Conservation (phyloP, 306 rosid species). For the Rubus idaeus region DNA sequence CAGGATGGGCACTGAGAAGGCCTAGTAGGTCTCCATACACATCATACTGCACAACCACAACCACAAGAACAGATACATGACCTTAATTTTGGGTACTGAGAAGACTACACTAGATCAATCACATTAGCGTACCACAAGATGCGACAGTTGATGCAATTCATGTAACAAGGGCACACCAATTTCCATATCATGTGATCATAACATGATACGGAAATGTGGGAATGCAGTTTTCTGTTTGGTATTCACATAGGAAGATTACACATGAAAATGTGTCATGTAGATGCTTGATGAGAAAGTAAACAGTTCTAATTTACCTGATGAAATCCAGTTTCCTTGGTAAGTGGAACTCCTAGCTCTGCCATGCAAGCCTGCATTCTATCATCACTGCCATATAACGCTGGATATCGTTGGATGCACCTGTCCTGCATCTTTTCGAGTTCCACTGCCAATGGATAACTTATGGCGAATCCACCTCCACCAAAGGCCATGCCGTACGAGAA, state of each 20-base stretch:
- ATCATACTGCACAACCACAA: slow-evolving; percentile 66
- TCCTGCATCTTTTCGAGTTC: slow-evolving; percentile 87
- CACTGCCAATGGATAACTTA: slow-evolving; percentile 79
- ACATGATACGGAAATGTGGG: not conserved
- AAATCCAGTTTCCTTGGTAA: slow-evolving; percentile 82
- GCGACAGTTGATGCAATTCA: not conserved
- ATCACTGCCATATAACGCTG: slow-evolving; percentile 85
- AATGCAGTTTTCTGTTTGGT: not conserved
- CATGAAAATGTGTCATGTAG: not conserved
- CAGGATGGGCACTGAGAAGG: slow-evolving; percentile 81
- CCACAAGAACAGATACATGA: not conserved
- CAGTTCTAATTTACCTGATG: slow-evolving; percentile 61
- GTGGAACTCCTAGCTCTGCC: slow-evolving; percentile 93
- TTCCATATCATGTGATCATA: not conserved
- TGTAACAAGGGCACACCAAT: not conserved
- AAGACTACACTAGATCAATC: not conserved
- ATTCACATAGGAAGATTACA: too few species aligned
- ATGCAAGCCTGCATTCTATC: slow-evolving; percentile 93
- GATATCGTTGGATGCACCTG: slow-evolving; percentile 75
- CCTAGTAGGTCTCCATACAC: slow-evolving; percentile 84
- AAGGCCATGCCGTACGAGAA: slow-evolving; percentile 90
- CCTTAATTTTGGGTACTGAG: not conserved
- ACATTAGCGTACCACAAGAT: not conserved
- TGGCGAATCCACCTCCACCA: slow-evolving; percentile 95
- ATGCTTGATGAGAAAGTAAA: slow-evolving; percentile 4